A percentile compares a stretch with the other conserved stretches of the same genome.
These are phyloP conservation scores for Talaromyces ruber DNA, from an alignment of 495 filamentous ascomycete species.

Conservation along the genomic window DNA sequence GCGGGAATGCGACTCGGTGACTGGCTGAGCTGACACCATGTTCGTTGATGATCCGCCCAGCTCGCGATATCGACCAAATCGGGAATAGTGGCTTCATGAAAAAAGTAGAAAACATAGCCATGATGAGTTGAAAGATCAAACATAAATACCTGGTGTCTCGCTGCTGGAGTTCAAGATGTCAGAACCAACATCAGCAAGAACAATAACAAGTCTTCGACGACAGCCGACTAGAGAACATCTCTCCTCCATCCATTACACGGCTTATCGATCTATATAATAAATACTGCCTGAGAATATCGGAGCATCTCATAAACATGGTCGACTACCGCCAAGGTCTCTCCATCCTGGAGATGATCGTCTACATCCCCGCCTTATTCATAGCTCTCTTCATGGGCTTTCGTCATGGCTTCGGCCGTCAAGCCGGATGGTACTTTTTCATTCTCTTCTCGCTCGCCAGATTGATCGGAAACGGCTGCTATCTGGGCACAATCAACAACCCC, in stretches of 20 bases:
- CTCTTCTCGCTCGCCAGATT: slow-evolving; percentile 28
- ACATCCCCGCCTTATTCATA: slow-evolving; percentile 21
- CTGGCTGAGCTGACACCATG: neutral
- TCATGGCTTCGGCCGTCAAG: slow-evolving; percentile 26
- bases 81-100: neutral
- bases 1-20: neutral
- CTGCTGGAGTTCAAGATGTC: neutral
- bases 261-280: neutral
- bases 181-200: neutral
- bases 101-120: neutral
- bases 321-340: slow-evolving; percentile 26
- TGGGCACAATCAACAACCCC: slow-evolving; percentile 26
- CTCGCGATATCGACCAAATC: neutral
- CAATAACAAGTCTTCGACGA: neutral
- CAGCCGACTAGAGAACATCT: neutral
- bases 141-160: neutral
- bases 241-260: neutral
- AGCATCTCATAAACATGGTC: slow-evolving; percentile 6
- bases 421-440: slow-evolving; percentile 29
- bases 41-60: neutral
- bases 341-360: slow-evolving; percentile 25
- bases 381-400: slow-evolving; percentile 24
- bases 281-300: neutral
- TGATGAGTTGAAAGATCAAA: neutral
- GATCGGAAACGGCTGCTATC: slow-evolving; percentile 24